Conservation (phyloP, 176 grass and related monocot species). For the Aegilops tauschii region DNA sequence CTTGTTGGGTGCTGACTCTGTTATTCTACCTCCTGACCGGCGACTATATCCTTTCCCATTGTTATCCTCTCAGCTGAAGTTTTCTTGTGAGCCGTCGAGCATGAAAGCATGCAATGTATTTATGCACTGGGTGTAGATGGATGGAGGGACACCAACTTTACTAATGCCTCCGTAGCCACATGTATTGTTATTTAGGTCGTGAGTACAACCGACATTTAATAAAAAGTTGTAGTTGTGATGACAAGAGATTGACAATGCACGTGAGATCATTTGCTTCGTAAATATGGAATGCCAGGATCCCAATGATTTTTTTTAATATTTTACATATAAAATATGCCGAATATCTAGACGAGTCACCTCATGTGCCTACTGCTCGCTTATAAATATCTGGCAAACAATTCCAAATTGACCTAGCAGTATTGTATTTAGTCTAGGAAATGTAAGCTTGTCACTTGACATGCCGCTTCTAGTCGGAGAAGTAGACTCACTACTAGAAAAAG, state of each 20-base stretch:
- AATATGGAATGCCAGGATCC: not conserved
- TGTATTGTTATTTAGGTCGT: not conserved
- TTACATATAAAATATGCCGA: not conserved
- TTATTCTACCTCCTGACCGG: not conserved
- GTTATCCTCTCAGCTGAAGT: not conserved
- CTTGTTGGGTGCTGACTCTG: not conserved
- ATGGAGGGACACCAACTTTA: not conserved
- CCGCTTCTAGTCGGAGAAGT: too few species aligned
- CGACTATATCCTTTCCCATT: not conserved
- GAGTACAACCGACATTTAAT: not conserved
- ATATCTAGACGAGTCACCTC: too few species aligned
- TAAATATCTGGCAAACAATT: too few species aligned
- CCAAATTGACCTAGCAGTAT: too few species aligned
- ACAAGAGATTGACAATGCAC: not conserved
- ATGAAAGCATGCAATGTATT: not conserved
- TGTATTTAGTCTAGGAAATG: too few species aligned
- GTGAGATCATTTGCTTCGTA: not conserved
- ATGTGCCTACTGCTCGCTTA: too few species aligned
- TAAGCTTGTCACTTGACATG: too few species aligned
- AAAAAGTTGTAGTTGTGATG: not conserved
- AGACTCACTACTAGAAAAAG: too few species aligned
- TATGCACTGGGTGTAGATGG: too few species aligned
- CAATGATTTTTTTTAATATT: not conserved
- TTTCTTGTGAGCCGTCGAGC: not conserved
- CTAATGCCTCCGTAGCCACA: not conserved